These are phyloP conservation scores for Trametes cubensis DNA, from an alignment of 768 basidiomycete species.

Conservation along the genomic window DNA sequence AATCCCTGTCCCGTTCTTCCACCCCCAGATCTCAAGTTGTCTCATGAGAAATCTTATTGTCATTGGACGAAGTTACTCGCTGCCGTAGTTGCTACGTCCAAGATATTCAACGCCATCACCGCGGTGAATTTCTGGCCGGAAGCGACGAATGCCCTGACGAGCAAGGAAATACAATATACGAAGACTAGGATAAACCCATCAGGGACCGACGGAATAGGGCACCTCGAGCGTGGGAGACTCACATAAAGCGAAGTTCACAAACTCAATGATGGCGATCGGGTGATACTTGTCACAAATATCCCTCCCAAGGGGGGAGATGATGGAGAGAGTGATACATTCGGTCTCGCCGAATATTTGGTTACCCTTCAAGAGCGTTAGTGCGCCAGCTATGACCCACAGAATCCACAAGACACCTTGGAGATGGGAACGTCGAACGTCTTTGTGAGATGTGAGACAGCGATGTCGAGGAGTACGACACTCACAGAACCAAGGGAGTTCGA, in stretches of 20 bases:
- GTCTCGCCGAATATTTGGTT: not conserved
- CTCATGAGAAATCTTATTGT: too few species aligned
- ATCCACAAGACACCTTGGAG: not conserved
- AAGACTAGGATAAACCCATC: too few species aligned
- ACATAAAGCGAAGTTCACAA: not conserved
- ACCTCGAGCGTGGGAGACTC: not conserved
- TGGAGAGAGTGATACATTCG: not conserved
- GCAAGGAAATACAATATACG: too few species aligned
- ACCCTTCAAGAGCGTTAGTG: not conserved
- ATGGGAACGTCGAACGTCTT: too few species aligned
- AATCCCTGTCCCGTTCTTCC: too few species aligned
- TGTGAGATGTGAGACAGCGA: not conserved
- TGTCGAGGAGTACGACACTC: not conserved
- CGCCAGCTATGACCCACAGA: not conserved
- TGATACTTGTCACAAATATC: not conserved
- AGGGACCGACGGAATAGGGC: too few species aligned
- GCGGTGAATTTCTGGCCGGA: too few species aligned
- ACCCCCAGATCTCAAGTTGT: too few species aligned
- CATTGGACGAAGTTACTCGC: too few species aligned
- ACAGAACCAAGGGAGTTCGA: constrained; percentile 3
- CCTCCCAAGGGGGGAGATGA: not conserved
- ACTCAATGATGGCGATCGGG: not conserved
- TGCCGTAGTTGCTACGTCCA: too few species aligned
- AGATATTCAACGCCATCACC: too few species aligned
- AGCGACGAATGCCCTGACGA: too few species aligned